A percentile compares a stretch with the other conserved stretches of the same genome.
Conservation (phyloP, 805 yeast species). For the Cyberlindnera xishuangbannaensis region DNA sequence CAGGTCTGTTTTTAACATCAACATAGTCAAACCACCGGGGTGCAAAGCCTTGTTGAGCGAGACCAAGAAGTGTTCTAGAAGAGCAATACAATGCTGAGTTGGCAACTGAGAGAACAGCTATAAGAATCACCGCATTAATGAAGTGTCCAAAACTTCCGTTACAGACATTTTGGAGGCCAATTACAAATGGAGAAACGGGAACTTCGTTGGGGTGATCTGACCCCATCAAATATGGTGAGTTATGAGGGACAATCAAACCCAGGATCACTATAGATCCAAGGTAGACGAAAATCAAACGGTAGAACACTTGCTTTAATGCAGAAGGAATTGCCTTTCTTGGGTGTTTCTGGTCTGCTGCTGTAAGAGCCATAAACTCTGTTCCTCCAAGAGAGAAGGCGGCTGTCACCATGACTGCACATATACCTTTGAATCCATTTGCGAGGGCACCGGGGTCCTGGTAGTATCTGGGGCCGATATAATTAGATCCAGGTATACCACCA, state of each 20-base stretch:
- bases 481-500: conserved; percentile 37
- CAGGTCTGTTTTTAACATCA: conserved; percentile 56
- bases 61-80: conserved; percentile 46
- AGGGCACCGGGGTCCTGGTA: conserved; percentile 54
- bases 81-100: conserved; percentile 49
- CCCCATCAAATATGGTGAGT: conserved; percentile 39
- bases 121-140: conserved; percentile 57
- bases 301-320: conserved; percentile 50
- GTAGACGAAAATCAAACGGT: conserved; percentile 48
- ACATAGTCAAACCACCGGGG: conserved; percentile 46
- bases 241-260: conserved; percentile 51
- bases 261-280: conserved; percentile 40
- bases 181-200: conserved; percentile 65
- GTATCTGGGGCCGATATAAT: conserved; percentile 44
- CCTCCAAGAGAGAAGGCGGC: conserved; percentile 61
- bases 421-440: conserved; percentile 49
- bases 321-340: conserved; percentile 53
- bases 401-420: conserved; percentile 45
- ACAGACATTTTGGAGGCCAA: conserved; percentile 54
- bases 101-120: conserved; percentile 54
- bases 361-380: conserved; percentile 50
- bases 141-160: conserved; percentile 65
- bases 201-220: conserved; percentile 29
- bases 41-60: conserved; percentile 56
- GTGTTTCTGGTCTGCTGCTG: conserved; percentile 42